Percentiles rank a stretch among this genome's conserved stretches.
Conservation (phyloP, 208 protist species). For the Trichomonas gallinae region DNA sequence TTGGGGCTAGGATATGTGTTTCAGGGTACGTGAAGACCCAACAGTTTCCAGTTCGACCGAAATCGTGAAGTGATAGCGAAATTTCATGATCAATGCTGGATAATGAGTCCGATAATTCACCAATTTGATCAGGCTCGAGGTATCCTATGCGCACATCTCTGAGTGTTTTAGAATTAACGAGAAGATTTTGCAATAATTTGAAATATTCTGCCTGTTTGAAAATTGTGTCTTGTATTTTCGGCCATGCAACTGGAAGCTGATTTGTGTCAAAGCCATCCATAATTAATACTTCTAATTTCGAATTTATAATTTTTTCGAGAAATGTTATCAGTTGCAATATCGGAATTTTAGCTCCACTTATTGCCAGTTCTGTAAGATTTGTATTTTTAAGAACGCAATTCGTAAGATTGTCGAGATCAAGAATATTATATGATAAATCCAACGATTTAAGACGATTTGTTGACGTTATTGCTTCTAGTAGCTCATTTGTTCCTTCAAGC, state of each 20-base stretch:
- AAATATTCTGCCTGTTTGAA: background rate
- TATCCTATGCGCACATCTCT: background rate
- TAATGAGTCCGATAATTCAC: background rate
- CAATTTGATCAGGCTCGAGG: background rate
- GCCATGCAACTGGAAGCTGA: background rate
- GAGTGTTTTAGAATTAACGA: background rate
- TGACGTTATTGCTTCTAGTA: background rate
- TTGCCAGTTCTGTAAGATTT: background rate
- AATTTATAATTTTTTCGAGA: background rate
- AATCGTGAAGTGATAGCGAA: background rate
- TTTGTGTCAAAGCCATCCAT: background rate
- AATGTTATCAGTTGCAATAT: background rate
- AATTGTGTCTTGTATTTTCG: background rate
- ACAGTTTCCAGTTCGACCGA: background rate
- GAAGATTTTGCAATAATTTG: background rate
- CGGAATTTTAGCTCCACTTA: background rate
- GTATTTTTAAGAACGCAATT: background rate
- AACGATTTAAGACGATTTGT: background rate
- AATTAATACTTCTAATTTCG: background rate
- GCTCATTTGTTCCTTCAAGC: background rate
- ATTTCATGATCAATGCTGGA: background rate
- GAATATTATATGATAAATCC: background rate
- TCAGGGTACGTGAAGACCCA: background rate
- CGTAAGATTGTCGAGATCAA: background rate
- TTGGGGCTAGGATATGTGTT: background rate